Evolutionary conservation across 2,329 filamentous ascomycete species (phyloP), one percentile per base, ranked within the genome.

Genomic region (Ceratocystis diversiconidia): DNA sequence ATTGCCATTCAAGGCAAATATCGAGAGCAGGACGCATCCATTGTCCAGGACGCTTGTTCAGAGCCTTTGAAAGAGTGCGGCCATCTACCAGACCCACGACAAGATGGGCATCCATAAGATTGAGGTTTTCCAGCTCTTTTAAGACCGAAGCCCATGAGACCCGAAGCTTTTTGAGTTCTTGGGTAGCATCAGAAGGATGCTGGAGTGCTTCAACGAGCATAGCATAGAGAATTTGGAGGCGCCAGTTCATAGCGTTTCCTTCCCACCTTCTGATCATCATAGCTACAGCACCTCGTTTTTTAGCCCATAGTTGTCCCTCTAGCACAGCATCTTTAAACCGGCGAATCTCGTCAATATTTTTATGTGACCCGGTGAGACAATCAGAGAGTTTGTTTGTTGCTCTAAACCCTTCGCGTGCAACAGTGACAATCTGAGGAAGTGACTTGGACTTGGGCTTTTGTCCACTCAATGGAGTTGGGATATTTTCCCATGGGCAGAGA

Each of bases 11-110:
- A 74, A 95, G 83, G 68, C 90, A 88, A 3, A 91, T 78, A 41
- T 95, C 87, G 60, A 96, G 76, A 2, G 91, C 91, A 59, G 81
- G 80, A 64, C 84, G 84, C 81, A 95, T 88, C 92, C 92, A 97
- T n/a, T 79, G 85, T 0, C 90, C 90, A 0, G 89, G 86, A 69
- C 84, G 85, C n/a, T 81, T 76, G 0, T 81, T 83, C 2, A 97
- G 78, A 3, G 82, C 84, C 68, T 85, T 80, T 19, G 85, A 82
- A 22, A 97, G 80, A 63, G 86, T 78, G 48, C 82, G 87, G 17
- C 94, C 92, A 72, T 95, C 89, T 43, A 95, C 78, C 28, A 90
- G 76, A 4, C 81, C 80, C 70, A 83, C 85, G 44, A 88, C 73
- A 1, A 80, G 77, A 1, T 82, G 78, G 0, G 79, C 83, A 63